Evolutionary conservation across 139 green algal species (phyloP), one percentile per base, ranked within the genome.

Genomic region (Auxenochlorella protothecoides): DNA sequence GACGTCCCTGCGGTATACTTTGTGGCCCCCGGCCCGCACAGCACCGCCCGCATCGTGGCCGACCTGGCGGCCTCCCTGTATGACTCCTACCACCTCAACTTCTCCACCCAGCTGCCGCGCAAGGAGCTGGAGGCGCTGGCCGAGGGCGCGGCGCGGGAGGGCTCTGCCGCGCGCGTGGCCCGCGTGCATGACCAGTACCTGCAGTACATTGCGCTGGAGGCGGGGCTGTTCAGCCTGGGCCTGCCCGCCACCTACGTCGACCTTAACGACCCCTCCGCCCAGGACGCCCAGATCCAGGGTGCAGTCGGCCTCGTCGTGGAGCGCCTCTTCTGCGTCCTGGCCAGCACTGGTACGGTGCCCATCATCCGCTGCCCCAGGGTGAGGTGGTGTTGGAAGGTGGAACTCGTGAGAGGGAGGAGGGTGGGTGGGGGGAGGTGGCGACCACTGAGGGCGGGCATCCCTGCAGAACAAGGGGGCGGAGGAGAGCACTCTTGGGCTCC

Each of bases 1-100:
- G 95, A 99, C 63, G 93, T 96, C n/a, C 92, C 95, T 52, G 94
- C 92, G 0, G 79, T 99, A 0, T 99, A 99, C 76, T 92, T 98
- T 63, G 79, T 98, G n/a, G 75, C 88, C 55, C 84, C 90, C 14
- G 91, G 73, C 6, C 63, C 78, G 44, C 62, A 73, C 9, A 91
- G 93, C 55, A 74, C 97, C 4, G 71, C 88, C 52, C 80, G 83
- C 7, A 90, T 98, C 55, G 72, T 69, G 16, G 59, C 80, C 4
- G 95, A 99, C 74, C 82, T 87, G 13, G 73, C 75, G 11, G 73
- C 71, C 2, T 85, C 84, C 1, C 79, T 97, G 52, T 99, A 99
- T 68, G 94, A 97, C 74, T 74, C 78, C 5, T 85, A 96, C 70
- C 82, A 98, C 81, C 72, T 99, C 54, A 98, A 98, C 82, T 98